Evolutionary conservation across 2,329 filamentous ascomycete species (phyloP), one percentile per base, ranked within the genome.

Genomic region (Aureobasidium zeae): DNA sequence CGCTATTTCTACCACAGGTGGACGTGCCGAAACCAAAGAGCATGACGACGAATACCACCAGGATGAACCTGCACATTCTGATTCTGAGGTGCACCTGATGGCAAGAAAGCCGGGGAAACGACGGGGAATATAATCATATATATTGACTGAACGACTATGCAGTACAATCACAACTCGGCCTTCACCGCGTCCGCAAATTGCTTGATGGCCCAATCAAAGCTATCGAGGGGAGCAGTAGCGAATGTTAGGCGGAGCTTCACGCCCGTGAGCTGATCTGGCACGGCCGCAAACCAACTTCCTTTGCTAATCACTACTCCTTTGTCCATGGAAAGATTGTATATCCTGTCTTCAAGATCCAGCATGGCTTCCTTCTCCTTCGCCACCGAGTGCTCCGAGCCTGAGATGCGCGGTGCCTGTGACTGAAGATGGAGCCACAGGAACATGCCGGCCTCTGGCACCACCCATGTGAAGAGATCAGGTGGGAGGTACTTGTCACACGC

Each of bases 401-500:
- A 19, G 5, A 41, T 25, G 13, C 37, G 37, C 12, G 37, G 28
- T 1, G 28, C 24, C 0, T n/a, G 31, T 13, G 24, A 24, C 12
- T 44, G 25, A 10, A 45, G 32, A 31, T 36, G 46, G 7, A 57
- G 46, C 52, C 51, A 58, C 1, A 58, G 20, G 44, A 58, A 58
- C 55, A 57, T 58, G 8, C 54, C 54, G 2, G 30, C 33, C 9
- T 46, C 24, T 2, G 57, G 57, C 0, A 51, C 38, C 6, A 45
- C 43, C 54, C 53, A 57, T 13, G 29, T 32, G 34, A 55, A 56
- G 7, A 53, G 22, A 4, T 48, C 38, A 7, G 22, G 26, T 19
- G 57, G 54, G 1, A 61, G 43, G 46, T 53, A 50, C n/a, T 35
- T 28, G 25, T 53, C 48, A 22, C 57, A 61, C 15, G 58, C 57